Evolutionary conservation across 2,329 filamentous ascomycete species (phyloP), one percentile per base, ranked within the genome.

Genomic region (Plectosphaerella cucumerina): DNA sequence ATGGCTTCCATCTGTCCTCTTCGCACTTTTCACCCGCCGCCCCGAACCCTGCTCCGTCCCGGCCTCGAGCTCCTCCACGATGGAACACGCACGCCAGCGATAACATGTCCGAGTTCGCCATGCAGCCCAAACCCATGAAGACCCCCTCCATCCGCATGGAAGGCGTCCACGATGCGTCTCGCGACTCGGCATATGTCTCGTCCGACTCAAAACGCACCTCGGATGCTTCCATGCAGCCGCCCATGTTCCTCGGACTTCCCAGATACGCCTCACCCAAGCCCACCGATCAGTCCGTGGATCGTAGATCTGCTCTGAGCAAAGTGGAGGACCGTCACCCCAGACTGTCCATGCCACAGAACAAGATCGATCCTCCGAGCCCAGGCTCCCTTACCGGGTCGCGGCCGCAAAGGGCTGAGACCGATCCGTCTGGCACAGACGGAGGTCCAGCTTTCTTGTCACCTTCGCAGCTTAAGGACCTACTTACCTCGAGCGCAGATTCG

Each of bases 161-260:
- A 47, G 57, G 73, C 18, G 75, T 78, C 44, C 62, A 67, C 11
- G 73, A 78, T 35, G 73, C 67, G 53, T 54, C 72, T 10, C 72
- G 74, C 52, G 78, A 82, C 55, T 81, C 79, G 8, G 77, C 77
- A 43, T 79, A 81, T 58, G 72, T 76, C 20, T 81, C 79, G 6
- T 70, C 71, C 2, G 77, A 81, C 21, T 79, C 76, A 20, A 80
- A 81, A 60, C 70, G 76, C 45, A 80, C 72, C 53, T 79, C 76
- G 0, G 71, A 77, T 58, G 67, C 71, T 4, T 78, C 77, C 5
- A 50, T 78, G 26, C 67, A 72, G 47, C 65, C 68, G 4, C 60
- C 70, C 2, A 69, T 68, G 14, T 62, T 71, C 47, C 62, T 71
- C n/a, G 66, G 64, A 44, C 58, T 76, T 47, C 74, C 75, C 3